Conservation (phyloP, 805 yeast genomes). For the Metschnikowia rubicola region DNA sequence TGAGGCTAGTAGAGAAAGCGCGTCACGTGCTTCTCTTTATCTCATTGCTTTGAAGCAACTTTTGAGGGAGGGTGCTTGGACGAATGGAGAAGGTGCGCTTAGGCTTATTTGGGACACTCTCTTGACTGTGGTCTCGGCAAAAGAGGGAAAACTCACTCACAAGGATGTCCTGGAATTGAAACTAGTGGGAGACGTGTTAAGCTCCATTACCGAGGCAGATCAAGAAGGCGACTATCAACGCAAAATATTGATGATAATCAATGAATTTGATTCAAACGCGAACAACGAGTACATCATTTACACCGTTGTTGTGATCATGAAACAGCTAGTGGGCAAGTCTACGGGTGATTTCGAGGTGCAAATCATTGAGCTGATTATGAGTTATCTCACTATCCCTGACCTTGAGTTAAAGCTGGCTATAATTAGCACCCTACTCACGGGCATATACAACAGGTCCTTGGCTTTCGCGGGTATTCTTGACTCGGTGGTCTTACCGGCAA, state of each 20-base stretch:
- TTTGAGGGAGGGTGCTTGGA: conserved; percentile 14
- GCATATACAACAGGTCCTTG: conserved; percentile 53
- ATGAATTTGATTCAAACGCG: conserved; percentile 6
- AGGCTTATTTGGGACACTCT: conserved; percentile 13
- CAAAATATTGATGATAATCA: conserved; percentile 15
- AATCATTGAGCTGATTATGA: conserved; percentile 10
- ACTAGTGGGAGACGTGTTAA: conserved; percentile 34
- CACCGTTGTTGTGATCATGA: conserved; percentile 33
- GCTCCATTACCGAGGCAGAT: conserved; percentile 23
- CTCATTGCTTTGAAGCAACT: conserved; percentile 23
- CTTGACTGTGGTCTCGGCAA: conserved; percentile 5
- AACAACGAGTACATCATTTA: conserved; percentile 21
- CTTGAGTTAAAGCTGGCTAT: conserved; percentile 60
- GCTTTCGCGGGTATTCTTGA: conserved; percentile 45
- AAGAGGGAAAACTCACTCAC: conserved; percentile 7
- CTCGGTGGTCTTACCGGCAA: conserved; percentile 42
- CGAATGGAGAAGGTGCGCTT: conserved; percentile 1
- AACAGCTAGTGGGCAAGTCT: conserved; percentile 23
- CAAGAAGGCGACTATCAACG: conserved; percentile 12
- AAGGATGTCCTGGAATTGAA: conserved; percentile 26
- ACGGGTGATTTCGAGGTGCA: conserved; percentile 8
- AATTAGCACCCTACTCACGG: conserved; percentile 54
- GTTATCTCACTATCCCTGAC: conserved; percentile 29
- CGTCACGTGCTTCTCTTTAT: conserved; percentile 12
- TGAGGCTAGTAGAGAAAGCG: conserved; percentile 3